These are phyloP conservation scores for Zelonia costaricensis DNA, from an alignment of 208 protist genomes.

Conservation along the genomic window DNA sequence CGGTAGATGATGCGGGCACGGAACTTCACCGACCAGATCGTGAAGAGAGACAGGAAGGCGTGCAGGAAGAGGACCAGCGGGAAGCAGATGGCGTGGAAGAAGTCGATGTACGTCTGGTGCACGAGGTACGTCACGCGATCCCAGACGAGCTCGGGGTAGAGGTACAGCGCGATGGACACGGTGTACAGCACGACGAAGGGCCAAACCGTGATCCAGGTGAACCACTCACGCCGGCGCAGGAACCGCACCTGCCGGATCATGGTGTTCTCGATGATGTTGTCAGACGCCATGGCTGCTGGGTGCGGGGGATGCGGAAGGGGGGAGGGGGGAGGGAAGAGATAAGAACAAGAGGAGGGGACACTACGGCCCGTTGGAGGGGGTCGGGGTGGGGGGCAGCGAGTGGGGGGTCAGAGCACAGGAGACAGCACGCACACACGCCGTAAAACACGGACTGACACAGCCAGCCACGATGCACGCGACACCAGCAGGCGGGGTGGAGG, in stretches of 20 bases:
- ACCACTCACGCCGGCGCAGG: conserved; percentile 66
- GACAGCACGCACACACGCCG: no score
- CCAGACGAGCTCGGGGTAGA: conserved; percentile 86
- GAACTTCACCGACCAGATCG: conserved; percentile 89
- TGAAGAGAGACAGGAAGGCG: conserved; percentile 88
- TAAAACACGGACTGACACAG: no score
- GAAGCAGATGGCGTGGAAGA: conserved; percentile 85
- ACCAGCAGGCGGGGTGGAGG: no score
- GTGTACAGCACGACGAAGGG: conserved; percentile 82
- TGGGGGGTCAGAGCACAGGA: no score
- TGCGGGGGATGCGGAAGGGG: not conserved
- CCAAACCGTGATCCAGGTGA: conserved; percentile 84
- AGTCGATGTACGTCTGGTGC: conserved; percentile 90
- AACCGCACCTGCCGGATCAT: conserved; percentile 74
- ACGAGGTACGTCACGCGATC: conserved; percentile 86
- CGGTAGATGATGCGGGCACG: conserved; percentile 67
- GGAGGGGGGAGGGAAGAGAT: not conserved
- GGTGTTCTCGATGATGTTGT: conserved; percentile 64
- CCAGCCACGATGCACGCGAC: no score
- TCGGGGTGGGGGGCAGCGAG: no score
- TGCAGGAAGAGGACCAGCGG: conserved; percentile 84
- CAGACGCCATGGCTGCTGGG: conserved; percentile 16
- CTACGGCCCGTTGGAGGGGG: no score
- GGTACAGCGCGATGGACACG: conserved; percentile 54
- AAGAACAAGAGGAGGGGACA: not conserved